Evolutionary conservation across 2,329 filamentous ascomycete genomes (phyloP), one percentile per base, ranked within the genome.

Genomic region (Calcarisporium arbuscula): DNA sequence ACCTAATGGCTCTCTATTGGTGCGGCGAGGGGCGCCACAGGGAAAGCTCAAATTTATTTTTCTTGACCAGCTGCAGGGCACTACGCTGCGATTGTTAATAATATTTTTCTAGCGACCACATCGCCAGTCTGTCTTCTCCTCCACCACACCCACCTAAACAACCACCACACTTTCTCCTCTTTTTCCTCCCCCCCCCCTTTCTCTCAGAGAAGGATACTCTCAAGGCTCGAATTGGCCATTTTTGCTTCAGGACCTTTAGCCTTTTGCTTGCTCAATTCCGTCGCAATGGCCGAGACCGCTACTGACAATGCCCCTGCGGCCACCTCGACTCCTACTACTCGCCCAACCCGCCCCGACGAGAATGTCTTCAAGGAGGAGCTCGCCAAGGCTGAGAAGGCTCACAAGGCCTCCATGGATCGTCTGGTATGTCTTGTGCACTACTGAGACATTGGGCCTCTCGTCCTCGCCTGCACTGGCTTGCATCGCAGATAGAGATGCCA

Each of bases 271-370:
- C 30, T 33, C 25, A 29, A 18, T 35, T 30, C 17, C 11, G 58
- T n/a, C 46, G 56, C 65, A 52, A 65, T 65, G 60, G 62, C 67
- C 41, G 61, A 67, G 37, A 60, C 65, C 38, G 58, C 64, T 41
- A 56, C 68, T 30, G 58, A 70, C 36, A 57, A 68, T 41, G 59
- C 65, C 45, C 48, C 56, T 42, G 62, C 60, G 48, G 62, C 61
- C 37, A 57, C 66, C 43, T 55, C 57, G 45, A 41, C 48, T 33
- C 34, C 57, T 39, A 61, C 63, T 44, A 56, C 66, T 53, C 87
- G 80, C 66, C 88, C 89, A 35, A 76, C 85, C 64, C 87, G 84
- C 72, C 92, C 92, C 30, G 85, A 95, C 61, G 85, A 92, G 67
- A 82, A 82, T 46, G 68, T 72, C 49, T 98, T 81, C 72, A 88